These are phyloP conservation scores for Pestalotiopsis sp. DNA, from an alignment of 2,329 filamentous ascomycete genomes.

Conservation along the genomic window DNA sequence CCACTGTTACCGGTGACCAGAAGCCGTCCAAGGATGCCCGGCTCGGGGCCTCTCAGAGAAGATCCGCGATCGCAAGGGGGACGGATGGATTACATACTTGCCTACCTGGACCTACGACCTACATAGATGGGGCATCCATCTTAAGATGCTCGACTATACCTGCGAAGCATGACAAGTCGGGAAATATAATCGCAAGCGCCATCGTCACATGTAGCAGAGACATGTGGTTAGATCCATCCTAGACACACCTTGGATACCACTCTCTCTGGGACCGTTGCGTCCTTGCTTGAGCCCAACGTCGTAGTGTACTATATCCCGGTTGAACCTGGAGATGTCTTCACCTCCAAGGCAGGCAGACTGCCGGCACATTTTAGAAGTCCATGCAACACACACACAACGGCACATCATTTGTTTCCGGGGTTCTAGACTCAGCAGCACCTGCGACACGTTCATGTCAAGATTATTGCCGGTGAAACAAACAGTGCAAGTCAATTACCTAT, in stretches of 20 bases:
- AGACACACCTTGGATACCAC: background rate
- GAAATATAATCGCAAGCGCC: background rate
- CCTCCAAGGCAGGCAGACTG: background rate
- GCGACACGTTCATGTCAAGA: background rate
- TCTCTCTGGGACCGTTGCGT: background rate
- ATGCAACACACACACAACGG: background rate
- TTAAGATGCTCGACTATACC: background rate
- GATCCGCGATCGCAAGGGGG: background rate
- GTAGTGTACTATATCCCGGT: too few relatives aligned
- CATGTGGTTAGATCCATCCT: background rate
- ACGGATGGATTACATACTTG: background rate
- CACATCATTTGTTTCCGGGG: background rate
- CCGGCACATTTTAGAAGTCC: background rate
- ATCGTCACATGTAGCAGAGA: background rate
- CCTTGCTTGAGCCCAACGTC: background rate
- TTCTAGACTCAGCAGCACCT: background rate
- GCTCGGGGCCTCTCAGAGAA: background rate
- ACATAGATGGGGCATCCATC: background rate
- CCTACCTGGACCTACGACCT: background rate
- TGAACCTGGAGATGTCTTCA: too few relatives aligned
- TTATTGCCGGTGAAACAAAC: background rate
- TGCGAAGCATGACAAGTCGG: background rate
- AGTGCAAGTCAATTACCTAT: background rate
- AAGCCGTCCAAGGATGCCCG: background rate
- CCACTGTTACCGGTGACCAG: background rate